A percentile compares a stretch with the other conserved stretches of the same genome.
phyloP scores from a whole-genome alignment of 305 asterid genomes.

The Fraxinus albicans region DNA sequence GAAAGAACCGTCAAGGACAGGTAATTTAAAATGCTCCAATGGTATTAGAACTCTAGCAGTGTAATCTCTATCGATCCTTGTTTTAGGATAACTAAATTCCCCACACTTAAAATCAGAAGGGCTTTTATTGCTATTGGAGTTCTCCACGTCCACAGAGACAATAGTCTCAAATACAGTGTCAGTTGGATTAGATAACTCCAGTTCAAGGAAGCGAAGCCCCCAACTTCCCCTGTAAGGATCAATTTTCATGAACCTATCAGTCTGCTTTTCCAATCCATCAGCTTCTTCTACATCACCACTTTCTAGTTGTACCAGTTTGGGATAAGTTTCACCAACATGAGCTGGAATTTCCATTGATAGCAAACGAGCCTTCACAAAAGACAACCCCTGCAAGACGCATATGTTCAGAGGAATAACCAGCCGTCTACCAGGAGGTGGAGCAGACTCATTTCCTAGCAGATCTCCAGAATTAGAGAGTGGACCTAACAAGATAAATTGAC shows the following conservation, averaged over 20 bases:
- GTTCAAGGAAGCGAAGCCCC: conserved; percentile 93
- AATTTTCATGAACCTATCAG: conserved; percentile 76
- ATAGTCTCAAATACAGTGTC: conserved; percentile 91
- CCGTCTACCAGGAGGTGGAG: conserved; percentile 88
- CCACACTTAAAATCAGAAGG: conserved; percentile 25
- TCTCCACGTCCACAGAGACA: conserved; percentile 80
- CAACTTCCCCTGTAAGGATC: conserved; percentile 99
- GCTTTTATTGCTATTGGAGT: conserved; percentile 37
- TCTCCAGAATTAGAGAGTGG: conserved; percentile 48
- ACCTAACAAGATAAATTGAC: conserved; percentile 40
- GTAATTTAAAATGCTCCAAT: conserved; percentile 87
- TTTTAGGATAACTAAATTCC: conserved; percentile 69
- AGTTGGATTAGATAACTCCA: conserved; percentile 90
- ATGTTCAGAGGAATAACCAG: conserved; percentile 78
- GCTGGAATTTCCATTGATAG: conserved; percentile 98
- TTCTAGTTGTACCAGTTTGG: conserved; percentile 29
- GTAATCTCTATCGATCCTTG: conserved; percentile 90
- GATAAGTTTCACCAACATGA: conserved; percentile 62
- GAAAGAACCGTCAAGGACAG: conserved; percentile 88
- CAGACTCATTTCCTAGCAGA: conserved; percentile 34
- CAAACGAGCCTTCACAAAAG: conserved; percentile 88
- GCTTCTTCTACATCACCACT: conserved; percentile 38
- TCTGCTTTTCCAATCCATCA: conserved; percentile 50
- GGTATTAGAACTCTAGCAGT: conserved; percentile 94
- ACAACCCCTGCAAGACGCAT: conserved; percentile 79